Evolutionary conservation across 2,329 filamentous ascomycete species (phyloP).

Genomic region (Stagonosporopsis rhizophila): DNA sequence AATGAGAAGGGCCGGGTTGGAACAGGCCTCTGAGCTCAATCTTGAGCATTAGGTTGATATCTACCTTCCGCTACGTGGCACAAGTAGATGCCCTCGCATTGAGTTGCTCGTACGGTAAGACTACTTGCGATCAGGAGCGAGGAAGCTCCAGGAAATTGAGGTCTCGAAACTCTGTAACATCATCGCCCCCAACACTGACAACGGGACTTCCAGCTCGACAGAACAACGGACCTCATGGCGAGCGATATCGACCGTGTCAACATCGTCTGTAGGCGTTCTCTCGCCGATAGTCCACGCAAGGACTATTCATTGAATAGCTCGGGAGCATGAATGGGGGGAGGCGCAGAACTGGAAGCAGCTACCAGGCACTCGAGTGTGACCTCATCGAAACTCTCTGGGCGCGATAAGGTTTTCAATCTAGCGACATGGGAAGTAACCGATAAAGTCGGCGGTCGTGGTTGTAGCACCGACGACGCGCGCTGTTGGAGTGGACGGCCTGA

Average conservation of each 20-base stretch:
- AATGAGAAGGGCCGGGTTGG: neutral
- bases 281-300: too few relatives aligned
- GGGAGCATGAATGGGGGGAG: neutral
- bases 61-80: neutral
- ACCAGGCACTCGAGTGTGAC: too few relatives aligned
- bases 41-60: neutral
- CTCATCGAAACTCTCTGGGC: too few relatives aligned
- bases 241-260: too few relatives aligned
- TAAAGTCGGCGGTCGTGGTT: neutral
- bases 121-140: neutral
- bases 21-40: neutral
- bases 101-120: neutral
- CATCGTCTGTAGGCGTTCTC: too few relatives aligned
- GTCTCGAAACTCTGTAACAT: too few relatives aligned
- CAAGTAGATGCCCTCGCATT: neutral
- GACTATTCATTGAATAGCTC: too few relatives aligned
- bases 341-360: too few relatives aligned
- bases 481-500: conserved; percentile 5
- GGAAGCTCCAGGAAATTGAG: too few relatives aligned
- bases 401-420: neutral
- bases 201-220: too few relatives aligned
- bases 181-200: too few relatives aligned
- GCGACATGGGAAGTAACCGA: neutral
- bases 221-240: too few relatives aligned
- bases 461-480: neutral